Conservation (phyloP, 805 yeast species). For the Saccharomycopsis fermentans region DNA sequence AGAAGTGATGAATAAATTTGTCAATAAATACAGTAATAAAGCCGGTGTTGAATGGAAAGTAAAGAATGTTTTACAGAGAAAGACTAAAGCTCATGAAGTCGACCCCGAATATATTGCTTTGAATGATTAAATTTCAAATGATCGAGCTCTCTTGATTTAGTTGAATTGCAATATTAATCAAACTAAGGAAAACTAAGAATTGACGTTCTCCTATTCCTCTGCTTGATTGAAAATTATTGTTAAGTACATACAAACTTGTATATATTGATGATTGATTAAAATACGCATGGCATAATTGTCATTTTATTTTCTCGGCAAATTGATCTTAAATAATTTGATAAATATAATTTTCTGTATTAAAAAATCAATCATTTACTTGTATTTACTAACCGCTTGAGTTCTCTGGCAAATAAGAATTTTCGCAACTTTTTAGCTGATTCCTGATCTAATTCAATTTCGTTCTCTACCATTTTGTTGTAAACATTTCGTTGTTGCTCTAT, state of each 20-base stretch:
- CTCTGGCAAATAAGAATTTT: background rate
- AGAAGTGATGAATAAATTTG: conserved; percentile 61
- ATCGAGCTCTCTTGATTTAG: background rate
- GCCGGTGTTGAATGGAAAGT: conserved; percentile 56
- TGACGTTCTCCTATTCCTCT: background rate
- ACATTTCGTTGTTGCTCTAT: background rate
- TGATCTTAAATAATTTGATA: no score
- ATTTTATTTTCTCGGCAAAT: no score
- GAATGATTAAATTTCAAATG: conserved; percentile 13
- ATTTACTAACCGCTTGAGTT: background rate
- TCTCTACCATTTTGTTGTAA: background rate
- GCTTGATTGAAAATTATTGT: background rate
- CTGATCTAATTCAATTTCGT: background rate
- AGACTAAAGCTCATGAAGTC: conserved; percentile 16
- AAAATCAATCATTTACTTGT: background rate
- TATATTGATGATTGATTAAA: background rate
- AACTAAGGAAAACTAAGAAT: no score
- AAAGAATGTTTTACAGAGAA: conserved; percentile 39
- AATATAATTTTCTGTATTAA: no score
- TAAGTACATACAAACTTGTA: background rate
- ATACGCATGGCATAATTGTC: background rate
- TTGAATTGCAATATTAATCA: background rate
- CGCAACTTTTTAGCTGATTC: background rate
- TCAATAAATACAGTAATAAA: conserved; percentile 37
- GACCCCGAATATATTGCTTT: conserved; percentile 17